A percentile compares a stretch with the other conserved stretches of the same genome.
Evolutionary conservation across 176 grass and related monocot genomes (phyloP).

Genomic region (Phyllostachys edulis): DNA sequence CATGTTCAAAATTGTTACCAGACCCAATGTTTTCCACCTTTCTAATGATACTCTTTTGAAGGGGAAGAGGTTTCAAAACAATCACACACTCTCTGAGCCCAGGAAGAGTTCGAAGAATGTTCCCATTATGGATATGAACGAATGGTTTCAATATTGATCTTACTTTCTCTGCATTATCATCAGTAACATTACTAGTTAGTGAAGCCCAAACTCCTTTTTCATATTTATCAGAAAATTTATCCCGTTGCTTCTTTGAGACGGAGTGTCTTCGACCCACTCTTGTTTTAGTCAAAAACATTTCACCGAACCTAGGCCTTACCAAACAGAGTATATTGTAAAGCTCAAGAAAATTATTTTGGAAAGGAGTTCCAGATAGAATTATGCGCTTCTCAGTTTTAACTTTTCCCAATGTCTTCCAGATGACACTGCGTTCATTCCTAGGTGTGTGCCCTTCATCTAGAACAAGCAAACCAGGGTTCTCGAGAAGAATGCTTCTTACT

Average conservation of each 20-base stretch:
- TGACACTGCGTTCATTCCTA: conserved; percentile 70
- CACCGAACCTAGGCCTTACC: conserved; percentile 79
- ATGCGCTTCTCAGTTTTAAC: conserved; percentile 78
- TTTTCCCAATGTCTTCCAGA: conserved; percentile 82
- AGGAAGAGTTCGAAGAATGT: conserved; percentile 77
- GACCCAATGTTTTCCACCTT: conserved; percentile 83
- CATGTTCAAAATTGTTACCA: conserved; percentile 66
- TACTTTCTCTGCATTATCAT: conserved; percentile 85
- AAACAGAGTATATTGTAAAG: conserved; percentile 91
- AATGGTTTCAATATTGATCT: conserved; percentile 84
- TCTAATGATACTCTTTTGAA: conserved; percentile 71
- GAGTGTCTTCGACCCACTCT: conserved; percentile 38
- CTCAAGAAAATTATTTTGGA: conserved; percentile 95
- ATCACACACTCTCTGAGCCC: conserved; percentile 75
- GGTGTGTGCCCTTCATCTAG: conserved; percentile 96
- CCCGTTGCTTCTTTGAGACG: conserved; percentile 46
- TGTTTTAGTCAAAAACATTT: conserved; percentile 73
- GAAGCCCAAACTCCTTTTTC: conserved; percentile 85
- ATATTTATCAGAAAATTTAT: conserved; percentile 55
- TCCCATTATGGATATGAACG: conserved; percentile 91
- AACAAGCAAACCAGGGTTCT: conserved; percentile 83
- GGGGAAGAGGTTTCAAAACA: conserved; percentile 52
- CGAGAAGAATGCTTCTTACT: conserved; percentile 67
- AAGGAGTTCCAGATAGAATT: conserved; percentile 95
- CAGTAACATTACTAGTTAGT: conserved; percentile 75